phyloP scores from a whole-genome alignment of 371 early-diverging fungal species.

The Apophysomyces sp. region DNA sequence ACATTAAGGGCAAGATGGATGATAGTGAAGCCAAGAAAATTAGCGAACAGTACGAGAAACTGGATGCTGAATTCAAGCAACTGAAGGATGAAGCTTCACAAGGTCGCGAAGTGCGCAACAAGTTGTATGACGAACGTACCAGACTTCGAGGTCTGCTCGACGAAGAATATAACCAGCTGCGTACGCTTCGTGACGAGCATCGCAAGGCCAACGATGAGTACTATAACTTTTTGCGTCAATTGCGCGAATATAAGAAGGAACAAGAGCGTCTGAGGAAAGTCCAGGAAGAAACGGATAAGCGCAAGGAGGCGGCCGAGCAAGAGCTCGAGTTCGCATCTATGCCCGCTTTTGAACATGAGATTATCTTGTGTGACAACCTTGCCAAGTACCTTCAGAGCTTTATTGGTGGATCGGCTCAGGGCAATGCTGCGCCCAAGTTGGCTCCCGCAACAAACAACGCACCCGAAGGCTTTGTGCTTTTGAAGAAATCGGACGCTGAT shows the following conservation, averaged over 20 bases:
- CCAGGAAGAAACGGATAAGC: slow-evolving; percentile 67
- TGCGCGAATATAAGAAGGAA: slow-evolving; percentile 66
- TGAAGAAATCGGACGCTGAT: slow-evolving; percentile 70
- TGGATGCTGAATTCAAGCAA: slow-evolving; percentile 68
- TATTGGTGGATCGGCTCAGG: slow-evolving; percentile 5
- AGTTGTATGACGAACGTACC: slow-evolving; percentile 77
- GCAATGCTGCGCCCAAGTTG: slow-evolving; percentile 2
- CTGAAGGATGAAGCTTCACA: slow-evolving; percentile 63
- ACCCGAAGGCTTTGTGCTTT: slow-evolving; percentile 63
- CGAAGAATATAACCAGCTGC: slow-evolving; percentile 66
- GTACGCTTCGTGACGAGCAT: slow-evolving; percentile 68
- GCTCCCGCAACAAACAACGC: slow-evolving; percentile 27
- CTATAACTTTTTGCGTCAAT: slow-evolving; percentile 73
- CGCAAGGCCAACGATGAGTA: slow-evolving; percentile 77
- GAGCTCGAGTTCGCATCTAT: slow-evolving; percentile 86
- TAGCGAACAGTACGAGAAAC: slow-evolving; percentile 64
- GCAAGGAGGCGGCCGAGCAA: slow-evolving; percentile 61
- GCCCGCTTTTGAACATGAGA: slow-evolving; percentile 88
- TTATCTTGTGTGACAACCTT: slow-evolving; percentile 77
- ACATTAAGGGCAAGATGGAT: slow-evolving; percentile 67
- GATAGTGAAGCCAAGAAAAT: slow-evolving; percentile 63
- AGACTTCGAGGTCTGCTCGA: slow-evolving; percentile 73
- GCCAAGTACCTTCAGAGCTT: slow-evolving; percentile 67
- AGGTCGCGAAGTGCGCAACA: slow-evolving; percentile 63
- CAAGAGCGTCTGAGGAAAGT: slow-evolving; percentile 65